Evolutionary conservation across 495 filamentous ascomycete genomes (phyloP).

Genomic region (Talaromyces stipitatus): DNA sequence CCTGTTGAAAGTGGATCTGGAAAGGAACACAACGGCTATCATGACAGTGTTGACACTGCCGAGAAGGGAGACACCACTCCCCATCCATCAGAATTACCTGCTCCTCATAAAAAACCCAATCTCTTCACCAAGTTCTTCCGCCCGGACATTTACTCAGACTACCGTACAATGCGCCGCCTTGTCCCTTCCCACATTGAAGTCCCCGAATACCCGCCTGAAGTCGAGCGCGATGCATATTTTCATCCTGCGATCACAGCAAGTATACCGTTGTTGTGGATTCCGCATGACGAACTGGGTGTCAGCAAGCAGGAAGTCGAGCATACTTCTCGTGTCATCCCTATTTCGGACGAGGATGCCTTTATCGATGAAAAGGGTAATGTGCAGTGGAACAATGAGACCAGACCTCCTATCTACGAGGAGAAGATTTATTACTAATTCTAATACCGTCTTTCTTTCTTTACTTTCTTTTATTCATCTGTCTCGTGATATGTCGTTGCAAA

Average conservation of each 20-base stretch:
- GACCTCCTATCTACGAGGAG: constrained; percentile 74
- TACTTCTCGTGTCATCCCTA: constrained; percentile 62
- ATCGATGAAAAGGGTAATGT: constrained; percentile 76
- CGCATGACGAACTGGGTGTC: constrained; percentile 66
- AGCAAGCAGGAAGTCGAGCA: constrained; percentile 70
- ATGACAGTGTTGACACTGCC: constrained; percentile 24
- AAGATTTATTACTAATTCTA: constrained; percentile 46
- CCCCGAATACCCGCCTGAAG: constrained; percentile 48
- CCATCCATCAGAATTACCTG: constrained; percentile 7
- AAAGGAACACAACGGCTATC: constrained; percentile 23
- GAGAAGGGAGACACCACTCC: constrained; percentile 25
- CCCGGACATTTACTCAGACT: constrained; percentile 70
- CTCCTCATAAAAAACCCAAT: constrained; percentile 42
- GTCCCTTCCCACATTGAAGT: constrained; percentile 51
- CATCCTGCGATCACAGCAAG: constrained; percentile 60
- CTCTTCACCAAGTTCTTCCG: constrained; percentile 64
- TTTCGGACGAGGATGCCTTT: constrained; percentile 76
- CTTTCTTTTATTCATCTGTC: neutral
- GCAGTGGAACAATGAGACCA: constrained; percentile 64
- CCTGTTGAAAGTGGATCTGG: constrained; percentile 14
- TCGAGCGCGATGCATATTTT: constrained; percentile 65
- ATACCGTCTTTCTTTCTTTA: neutral
- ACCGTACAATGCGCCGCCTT: constrained; percentile 60
- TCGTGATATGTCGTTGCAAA: neutral
- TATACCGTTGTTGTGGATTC: constrained; percentile 77